phyloP scores from a whole-genome alignment of 352 stramenopile genomes.

The Phytopythium helicoides region DNA sequence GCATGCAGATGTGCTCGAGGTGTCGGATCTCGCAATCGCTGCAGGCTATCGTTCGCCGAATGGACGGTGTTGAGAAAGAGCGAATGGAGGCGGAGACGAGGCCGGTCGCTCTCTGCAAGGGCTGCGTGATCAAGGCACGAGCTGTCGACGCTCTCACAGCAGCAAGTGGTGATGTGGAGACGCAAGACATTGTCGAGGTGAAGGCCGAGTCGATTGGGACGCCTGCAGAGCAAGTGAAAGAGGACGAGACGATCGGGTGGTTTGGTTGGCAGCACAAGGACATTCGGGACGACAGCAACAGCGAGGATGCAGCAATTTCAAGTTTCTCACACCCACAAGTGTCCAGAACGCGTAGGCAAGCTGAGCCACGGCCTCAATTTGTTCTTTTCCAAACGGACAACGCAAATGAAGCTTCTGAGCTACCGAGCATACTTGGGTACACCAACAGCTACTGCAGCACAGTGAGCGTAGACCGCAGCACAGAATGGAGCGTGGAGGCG shows the following conservation, averaged over 20 bases:
- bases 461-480: background rate
- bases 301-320: background rate
- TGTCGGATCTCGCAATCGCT: conserved; percentile 34
- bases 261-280: conserved; percentile 3
- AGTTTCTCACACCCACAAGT: too few relatives aligned
- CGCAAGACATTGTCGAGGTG: background rate
- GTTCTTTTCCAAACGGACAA: background rate
- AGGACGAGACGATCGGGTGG: background rate
- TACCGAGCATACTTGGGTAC: too few relatives aligned
- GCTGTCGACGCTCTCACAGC: conserved; percentile 19
- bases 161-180: background rate
- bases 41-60: conserved; percentile 17
- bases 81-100: conserved; percentile 17
- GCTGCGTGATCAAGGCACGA: conserved; percentile 31
- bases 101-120: conserved; percentile 50
- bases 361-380: background rate
- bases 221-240: background rate
- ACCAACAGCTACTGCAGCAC: background rate
- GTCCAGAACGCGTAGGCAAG: too few relatives aligned
- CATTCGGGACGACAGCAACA: background rate
- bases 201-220: background rate
- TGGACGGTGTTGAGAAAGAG: background rate
- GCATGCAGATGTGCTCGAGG: conserved; percentile 28
- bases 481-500: background rate
- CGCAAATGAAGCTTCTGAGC: background rate